Conservation (phyloP, 2,329 filamentous ascomycete species). For the Ploettnerulaceae sp. region DNA sequence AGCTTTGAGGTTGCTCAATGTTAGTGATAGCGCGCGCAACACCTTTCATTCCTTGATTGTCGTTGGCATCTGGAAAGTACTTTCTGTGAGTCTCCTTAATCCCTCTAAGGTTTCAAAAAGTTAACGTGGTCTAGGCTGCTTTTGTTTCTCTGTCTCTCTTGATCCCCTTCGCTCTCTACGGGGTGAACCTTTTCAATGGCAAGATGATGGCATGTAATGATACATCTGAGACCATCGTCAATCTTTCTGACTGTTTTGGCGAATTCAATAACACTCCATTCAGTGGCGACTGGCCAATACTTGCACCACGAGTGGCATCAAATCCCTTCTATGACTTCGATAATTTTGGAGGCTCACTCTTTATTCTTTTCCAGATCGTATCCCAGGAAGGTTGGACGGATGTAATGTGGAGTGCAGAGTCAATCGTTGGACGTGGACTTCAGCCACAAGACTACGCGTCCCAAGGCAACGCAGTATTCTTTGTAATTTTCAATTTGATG, state of each 20-base stretch:
- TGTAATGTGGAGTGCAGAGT: conserved; percentile 80
- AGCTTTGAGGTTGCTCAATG: conserved; percentile 84
- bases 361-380: conserved; percentile 97
- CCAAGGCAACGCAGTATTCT: conserved; percentile 87
- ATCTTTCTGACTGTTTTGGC: conserved; percentile 71
- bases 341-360: conserved; percentile 86
- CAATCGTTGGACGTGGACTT: conserved; percentile 68
- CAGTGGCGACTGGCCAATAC: conserved; percentile 67
- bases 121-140: conserved; percentile 51
- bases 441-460: conserved; percentile 68
- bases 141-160: conserved; percentile 92
- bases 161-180: conserved; percentile 95
- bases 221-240: conserved; percentile 46
- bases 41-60: conserved; percentile 97
- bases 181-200: conserved; percentile 86
- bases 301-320: conserved; percentile 73
- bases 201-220: conserved; percentile 80
- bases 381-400: conserved; percentile 98
- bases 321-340: conserved; percentile 92
- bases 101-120: neutral
- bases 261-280: conserved; percentile 76
- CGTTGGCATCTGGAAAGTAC: conserved; percentile 87
- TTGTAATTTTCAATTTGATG: conserved; percentile 92
- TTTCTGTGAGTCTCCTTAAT: conserved; percentile 39
- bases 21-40: conserved; percentile 91